These are phyloP conservation scores for Boletus coccyginus DNA, from an alignment of 768 basidiomycete genomes.

Conservation along the genomic window DNA sequence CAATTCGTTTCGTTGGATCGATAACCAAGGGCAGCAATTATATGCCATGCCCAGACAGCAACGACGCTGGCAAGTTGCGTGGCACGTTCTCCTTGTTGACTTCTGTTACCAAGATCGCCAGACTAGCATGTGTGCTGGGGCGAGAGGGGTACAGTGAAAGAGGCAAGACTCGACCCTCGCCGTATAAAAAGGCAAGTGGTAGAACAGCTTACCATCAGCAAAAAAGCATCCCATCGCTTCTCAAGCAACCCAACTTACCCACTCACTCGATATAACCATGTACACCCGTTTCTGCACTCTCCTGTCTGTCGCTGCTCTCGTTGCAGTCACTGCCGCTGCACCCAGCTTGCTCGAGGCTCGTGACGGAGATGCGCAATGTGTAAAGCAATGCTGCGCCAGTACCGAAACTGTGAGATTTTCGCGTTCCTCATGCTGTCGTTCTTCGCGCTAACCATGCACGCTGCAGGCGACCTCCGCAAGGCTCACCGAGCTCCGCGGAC, in stretches of 20 bases:
- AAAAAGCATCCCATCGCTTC: neutral
- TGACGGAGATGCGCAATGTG: neutral
- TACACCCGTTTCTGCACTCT: conserved; percentile 3
- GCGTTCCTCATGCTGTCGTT: too few species aligned
- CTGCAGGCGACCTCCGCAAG: neutral
- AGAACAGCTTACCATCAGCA: neutral
- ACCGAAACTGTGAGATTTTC: neutral
- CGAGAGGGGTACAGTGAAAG: neutral
- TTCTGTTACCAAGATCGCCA: neutral
- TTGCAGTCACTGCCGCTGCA: conserved; percentile 1
- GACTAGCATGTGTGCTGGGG: neutral
- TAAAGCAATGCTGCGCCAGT: conserved; percentile 8
- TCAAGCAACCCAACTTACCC: neutral
- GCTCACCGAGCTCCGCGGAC: neutral
- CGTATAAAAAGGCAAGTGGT: conserved; percentile 4
- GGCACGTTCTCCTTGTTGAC: neutral
- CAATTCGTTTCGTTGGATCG: neutral
- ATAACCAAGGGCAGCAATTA: neutral
- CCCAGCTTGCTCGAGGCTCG: conserved; percentile 5
- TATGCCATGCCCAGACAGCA: neutral
- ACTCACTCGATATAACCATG: neutral
- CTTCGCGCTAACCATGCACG: neutral
- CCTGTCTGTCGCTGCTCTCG: conserved; percentile 9
- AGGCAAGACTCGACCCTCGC: neutral
- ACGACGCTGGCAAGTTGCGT: neutral